These are phyloP conservation scores for Aquilaria malaccensis DNA, from an alignment of 345 rosid species.

Conservation along the genomic window DNA sequence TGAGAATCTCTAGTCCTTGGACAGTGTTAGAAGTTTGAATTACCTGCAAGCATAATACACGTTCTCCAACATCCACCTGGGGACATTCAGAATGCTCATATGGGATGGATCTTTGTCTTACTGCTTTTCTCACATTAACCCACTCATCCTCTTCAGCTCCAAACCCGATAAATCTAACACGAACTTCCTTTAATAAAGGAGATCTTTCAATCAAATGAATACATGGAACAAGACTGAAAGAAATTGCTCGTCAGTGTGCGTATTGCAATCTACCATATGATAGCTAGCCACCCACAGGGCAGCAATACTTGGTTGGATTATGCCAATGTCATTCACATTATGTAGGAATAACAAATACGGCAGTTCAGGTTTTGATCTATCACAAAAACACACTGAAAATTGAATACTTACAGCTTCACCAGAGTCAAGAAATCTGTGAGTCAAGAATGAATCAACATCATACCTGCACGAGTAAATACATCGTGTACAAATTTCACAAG, in stretches of 20 bases:
- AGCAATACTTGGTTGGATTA: neutral
- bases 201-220: constrained; percentile 17
- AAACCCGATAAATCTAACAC: constrained; percentile 62
- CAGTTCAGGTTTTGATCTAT: too few species aligned
- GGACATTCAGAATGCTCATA: constrained; percentile 54
- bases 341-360: too few species aligned
- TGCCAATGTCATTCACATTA: too few species aligned
- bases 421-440: constrained; percentile 37
- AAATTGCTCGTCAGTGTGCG: neutral
- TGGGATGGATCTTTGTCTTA: constrained; percentile 55
- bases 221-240: neutral
- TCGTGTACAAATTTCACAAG: neutral
- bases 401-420: constrained; percentile 56
- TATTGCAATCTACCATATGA: neutral
- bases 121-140: constrained; percentile 43
- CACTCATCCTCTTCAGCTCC: constrained; percentile 77
- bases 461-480: constrained; percentile 39
- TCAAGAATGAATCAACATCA: constrained; percentile 48
- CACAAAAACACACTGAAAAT: neutral
- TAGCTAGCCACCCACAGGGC: neutral
- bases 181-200: constrained; percentile 55
- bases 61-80: constrained; percentile 47
- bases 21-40: neutral
- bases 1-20: too few species aligned
- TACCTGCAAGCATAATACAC: constrained; percentile 66